Evolutionary conservation across 495 filamentous ascomycete genomes (phyloP), one percentile per base, ranked within the genome.

Genomic region (Neurospora tetrasperma): DNA sequence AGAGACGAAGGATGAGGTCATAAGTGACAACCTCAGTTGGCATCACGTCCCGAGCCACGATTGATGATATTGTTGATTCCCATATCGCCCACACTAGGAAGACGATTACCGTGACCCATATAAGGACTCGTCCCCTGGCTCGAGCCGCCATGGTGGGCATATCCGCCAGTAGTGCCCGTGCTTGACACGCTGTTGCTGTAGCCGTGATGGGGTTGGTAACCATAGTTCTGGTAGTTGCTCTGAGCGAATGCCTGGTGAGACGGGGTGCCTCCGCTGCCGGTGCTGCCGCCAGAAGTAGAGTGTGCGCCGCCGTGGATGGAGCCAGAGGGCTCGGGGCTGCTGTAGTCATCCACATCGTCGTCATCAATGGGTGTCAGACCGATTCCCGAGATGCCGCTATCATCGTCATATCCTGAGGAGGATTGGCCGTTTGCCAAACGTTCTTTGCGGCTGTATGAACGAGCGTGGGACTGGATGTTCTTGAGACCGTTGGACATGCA

Each of bases 401-500:
- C 83, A 77, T 86, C 85, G 79, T 85, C 84, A 82, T 85, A 86
- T 73, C 75, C 80, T 74, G 79, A 74, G 40, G 82, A 73, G 8
- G 77, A 76, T 27, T 82, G 79, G 31, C 82, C 81, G 31, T 81
- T 78, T 76, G 85, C 83, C 71, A 87, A 79, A 69, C 86, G 83
- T 79, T 87, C 86, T 68, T 84, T 83, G 71, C 87, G 84, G 46
- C 85, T 81, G 69, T 81, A 82, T 66, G 86, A 81, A 74, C 86
- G 83, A 39, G 86, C 84, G 38, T 85, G 81, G 66, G 83, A 84
- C 75, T 87, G 85, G 74, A 88, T 83, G 78, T 88, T 88, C 75
- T 87, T 88, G 71, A 88, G 82, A 59, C 87, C 87, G 76, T 86
- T 86, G 77, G 84, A 84, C 85, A 88, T 87, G 80, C 84, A 86